Base-by-base conservation (phyloP, 129 eudicot genomes). In the Artemisia argyi region DNA sequence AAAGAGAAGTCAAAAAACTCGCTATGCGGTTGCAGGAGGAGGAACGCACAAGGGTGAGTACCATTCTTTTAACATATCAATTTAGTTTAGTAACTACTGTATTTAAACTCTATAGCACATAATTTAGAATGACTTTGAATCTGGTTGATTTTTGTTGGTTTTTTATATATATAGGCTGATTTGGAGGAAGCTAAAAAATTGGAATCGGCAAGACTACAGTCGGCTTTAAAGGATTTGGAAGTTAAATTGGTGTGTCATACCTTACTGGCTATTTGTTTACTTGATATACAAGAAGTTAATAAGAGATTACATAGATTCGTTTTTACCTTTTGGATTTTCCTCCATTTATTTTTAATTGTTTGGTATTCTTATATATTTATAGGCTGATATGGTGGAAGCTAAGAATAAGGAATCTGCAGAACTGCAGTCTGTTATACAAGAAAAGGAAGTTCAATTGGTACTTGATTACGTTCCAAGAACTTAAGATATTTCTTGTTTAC, bases 1-100 rank as follows among this genome's bases (percentile, higher is more conserved):
- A 92, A 81, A 82, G 82, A 82, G 79, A 92, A 87, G 86, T 82
- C 74, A 88, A 89, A 76, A 91, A 92, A 67, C 62, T 85, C 28
- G 83, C 91, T 30, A 69, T 67, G 78, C 87, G 80, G 51, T 81
- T 89, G 70, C 79, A 86, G 81, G 70, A 84, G 81, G 91, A 89
- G 89, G 87, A 85, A 79, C 89, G 77, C 79, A 58, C 32, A 72
- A 81, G 95, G 86, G 97, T 92, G 81, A 80, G 39, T 11, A 12
- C n/a, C n/a, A n/a, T 22, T 32, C 63, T 20, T 58, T 20, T 4
- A 19, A 57, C 42, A 35, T 35, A 35, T 35, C 42, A 35, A 35
- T 35, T 5, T 35, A 35, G 42, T 35, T 5, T 35, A 35, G 8
- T 5, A 35, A 35, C 42, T 35, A 35, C 42, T 35, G 8, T 35